Percentiles rank a stretch among this genome's conserved stretches.
Evolutionary conservation across 257 asterid species (phyloP).

Genomic region (Gentiana macrophylla): DNA sequence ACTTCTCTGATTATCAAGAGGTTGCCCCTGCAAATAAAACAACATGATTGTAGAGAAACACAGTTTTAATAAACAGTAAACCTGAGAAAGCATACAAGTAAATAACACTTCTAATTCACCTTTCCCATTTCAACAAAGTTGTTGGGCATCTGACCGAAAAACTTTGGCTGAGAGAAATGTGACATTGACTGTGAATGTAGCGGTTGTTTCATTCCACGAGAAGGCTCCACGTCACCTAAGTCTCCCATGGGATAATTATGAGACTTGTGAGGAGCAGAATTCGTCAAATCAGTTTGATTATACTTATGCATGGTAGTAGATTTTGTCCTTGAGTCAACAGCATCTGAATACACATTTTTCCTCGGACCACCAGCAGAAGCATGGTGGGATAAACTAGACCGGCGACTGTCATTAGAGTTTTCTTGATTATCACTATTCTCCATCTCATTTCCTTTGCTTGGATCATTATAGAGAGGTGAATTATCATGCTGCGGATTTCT

Average conservation of each 20-base stretch:
- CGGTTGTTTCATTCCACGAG: constrained; percentile 39
- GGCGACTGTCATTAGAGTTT: constrained; percentile 57
- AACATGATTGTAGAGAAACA: not conserved
- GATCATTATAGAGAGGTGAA: constrained; percentile 24
- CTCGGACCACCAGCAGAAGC: constrained; percentile 36
- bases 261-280: constrained; percentile 48
- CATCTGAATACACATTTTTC: constrained; percentile 44
- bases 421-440: constrained; percentile 41
- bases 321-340: constrained; percentile 15
- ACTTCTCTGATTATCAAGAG: constrained; percentile 37
- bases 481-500: constrained; percentile 34
- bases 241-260: constrained; percentile 91
- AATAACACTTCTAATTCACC: constrained; percentile 24
- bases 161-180: constrained; percentile 42
- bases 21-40: constrained; percentile 39
- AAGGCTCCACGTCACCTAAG: constrained; percentile 46
- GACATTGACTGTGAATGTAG: constrained; percentile 25
- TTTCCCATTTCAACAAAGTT: constrained; percentile 28
- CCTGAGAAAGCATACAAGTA: constrained; percentile 1
- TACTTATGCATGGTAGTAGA: constrained; percentile 47
- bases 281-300: constrained; percentile 37
- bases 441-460: constrained; percentile 26
- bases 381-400: constrained; percentile 42
- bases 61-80: not conserved
- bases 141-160: constrained; percentile 37